phyloP scores from a whole-genome alignment of 1,284 basidiomycete genomes.

The Calocybe gambosa region DNA sequence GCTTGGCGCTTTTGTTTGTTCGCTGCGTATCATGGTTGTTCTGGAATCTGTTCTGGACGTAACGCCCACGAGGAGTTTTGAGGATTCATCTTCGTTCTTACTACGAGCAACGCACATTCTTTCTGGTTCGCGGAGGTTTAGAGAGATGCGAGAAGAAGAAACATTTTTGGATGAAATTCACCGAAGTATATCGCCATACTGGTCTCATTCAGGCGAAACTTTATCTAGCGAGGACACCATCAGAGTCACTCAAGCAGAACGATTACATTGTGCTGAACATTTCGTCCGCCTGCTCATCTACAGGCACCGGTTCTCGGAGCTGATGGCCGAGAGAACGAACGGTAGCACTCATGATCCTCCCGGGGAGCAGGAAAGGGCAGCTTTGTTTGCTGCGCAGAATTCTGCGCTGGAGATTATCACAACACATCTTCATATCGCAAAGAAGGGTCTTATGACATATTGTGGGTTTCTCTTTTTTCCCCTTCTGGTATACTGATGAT shows the following conservation, averaged over 20 bases:
- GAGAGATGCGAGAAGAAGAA: constrained; percentile 76
- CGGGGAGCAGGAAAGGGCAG: constrained; percentile 59
- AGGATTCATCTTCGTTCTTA: constrained; percentile 53
- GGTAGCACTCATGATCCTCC: constrained; percentile 46
- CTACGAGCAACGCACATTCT: constrained; percentile 52
- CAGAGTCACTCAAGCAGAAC: constrained; percentile 79
- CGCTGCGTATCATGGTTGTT: constrained; percentile 74
- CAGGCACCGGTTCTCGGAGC: constrained; percentile 67
- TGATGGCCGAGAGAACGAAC: constrained; percentile 57
- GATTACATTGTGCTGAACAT: constrained; percentile 79
- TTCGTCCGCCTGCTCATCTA: constrained; percentile 78
- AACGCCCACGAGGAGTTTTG: constrained; percentile 56
- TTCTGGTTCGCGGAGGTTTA: constrained; percentile 45
- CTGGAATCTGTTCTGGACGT: constrained; percentile 75
- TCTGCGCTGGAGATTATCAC: constrained; percentile 77
- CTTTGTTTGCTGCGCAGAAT: constrained; percentile 62
- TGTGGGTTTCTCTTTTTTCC: constrained; percentile 44
- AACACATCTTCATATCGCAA: constrained; percentile 76
- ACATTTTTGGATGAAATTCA: constrained; percentile 74
- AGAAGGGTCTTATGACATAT: constrained; percentile 88
- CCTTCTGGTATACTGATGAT: background rate
- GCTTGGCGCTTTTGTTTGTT: constrained; percentile 73
- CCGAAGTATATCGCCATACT: constrained; percentile 64
- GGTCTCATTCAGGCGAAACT: constrained; percentile 76
- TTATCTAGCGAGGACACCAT: constrained; percentile 82